Conservation (phyloP, 345 rosid genomes). For the Bruguiera sexangula region DNA sequence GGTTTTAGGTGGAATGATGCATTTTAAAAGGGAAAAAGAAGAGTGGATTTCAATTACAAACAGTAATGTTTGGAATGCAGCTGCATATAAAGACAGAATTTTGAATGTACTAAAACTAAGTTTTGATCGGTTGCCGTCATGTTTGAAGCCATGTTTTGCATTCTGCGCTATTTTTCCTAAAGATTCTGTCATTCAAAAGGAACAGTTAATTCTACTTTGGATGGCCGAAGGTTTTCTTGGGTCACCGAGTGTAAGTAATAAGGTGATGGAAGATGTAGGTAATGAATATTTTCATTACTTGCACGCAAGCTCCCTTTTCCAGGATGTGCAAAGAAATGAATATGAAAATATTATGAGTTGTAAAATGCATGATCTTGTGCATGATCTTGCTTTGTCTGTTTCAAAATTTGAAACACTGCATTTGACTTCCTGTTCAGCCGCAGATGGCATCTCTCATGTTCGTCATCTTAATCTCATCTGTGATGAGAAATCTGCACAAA, state of each 20-base stretch:
- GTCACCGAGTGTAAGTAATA: not conserved
- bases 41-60: constrained; percentile 13
- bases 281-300: constrained; percentile 18
- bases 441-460: not conserved
- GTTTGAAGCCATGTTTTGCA: constrained; percentile 14
- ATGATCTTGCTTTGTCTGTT: constrained; percentile 24
- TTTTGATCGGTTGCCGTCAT: constrained; percentile 8
- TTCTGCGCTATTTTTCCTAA: constrained; percentile 13
- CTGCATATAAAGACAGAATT: constrained; percentile 1
- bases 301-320: constrained; percentile 24
- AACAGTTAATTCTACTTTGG: constrained; percentile 7
- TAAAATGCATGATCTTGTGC: constrained; percentile 34
- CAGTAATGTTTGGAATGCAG: not conserved
- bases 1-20: constrained; percentile 12
- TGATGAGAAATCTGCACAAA: not conserved
- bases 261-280: constrained; percentile 11
- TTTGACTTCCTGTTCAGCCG: not conserved
- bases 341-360: not conserved
- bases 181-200: not conserved
- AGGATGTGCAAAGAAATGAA: constrained; percentile 12
- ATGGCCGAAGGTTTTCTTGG: constrained; percentile 17
- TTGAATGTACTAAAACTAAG: constrained; percentile 9
- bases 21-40: not conserved
- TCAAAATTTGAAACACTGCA: constrained; percentile 8
- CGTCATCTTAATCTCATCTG: constrained; percentile 6